Base-by-base conservation (phyloP, 2,329 filamentous ascomycete species). In the Lachnum nothofagi region DNA sequence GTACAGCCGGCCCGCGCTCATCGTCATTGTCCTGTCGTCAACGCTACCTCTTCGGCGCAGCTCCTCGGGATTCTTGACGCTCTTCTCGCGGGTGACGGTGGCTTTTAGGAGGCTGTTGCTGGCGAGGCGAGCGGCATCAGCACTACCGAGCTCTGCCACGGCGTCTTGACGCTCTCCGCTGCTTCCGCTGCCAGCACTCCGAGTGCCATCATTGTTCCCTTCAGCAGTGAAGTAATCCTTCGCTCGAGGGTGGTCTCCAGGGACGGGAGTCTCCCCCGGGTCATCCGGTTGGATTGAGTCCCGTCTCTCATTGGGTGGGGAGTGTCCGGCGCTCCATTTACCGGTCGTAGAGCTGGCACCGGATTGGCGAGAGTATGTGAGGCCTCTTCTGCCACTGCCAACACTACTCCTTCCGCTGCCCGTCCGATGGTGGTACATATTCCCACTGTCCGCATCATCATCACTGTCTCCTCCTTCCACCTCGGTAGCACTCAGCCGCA, bases 401-500 rank as follows among this genome's bases (percentile, higher is more conserved):
- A 63, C 51, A 50, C 80, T 90, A 66, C 83, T 89, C 55, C 86
- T 77, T 17, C 86, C 86, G 60, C 85, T 90, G 39, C 85, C 84
- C 19, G 81, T 86, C 55, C 86, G 75, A 54, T 81, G 80, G 68
- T 91, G 86, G 56, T 82, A 75, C 64, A 43, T 68, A 64, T 27
- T 70, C 16, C 56, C 55, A 65, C 71, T 57, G 57, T 68, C 65
- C 35, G 85, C 83, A 42, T 88, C 86, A 37, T 88, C 86, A 44
- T 89, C 87, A 64, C 84, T 88, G 60, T 91, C 88, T 57, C 85
- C 90, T 57, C 88, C 89, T 61, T 95, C 90, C 12, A 97, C 88
- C 68, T 98, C 93, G 43, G 88, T 94, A n/a, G 93, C 91, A 66
- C 88, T 95, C 54, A 98, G 75, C 37, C 93, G 84, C 69, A 96